Base-by-base conservation (phyloP, 129 eudicot species). In the Artemisia annua region DNA sequence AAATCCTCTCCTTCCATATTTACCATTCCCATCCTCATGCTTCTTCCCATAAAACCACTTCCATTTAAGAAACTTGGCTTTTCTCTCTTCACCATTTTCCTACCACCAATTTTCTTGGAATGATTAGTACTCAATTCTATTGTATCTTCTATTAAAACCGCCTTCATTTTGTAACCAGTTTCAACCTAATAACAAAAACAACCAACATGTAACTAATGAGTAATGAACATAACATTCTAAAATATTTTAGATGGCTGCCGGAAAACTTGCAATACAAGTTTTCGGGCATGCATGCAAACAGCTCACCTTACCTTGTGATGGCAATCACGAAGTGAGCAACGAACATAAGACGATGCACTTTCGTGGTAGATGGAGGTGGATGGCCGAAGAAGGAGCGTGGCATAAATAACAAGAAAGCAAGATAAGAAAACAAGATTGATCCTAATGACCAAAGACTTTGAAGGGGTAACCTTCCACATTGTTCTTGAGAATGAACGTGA, bases 291-390 rank as follows among this genome's bases (percentile, higher is more conserved):
- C 49, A 71, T 48, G 55, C 30, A 67, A 44, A 56, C 70, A 74
- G 85, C 93, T 87, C 93, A 92, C 97, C 94, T 92, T 83, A 92
- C 98, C 98, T 89, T 87, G 91, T 81, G 98, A 80, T 86, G 92
- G 69, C 98, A 89, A 11, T 79, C 90, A 46, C 88, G 88, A 48
- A 89, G 75, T 3, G 95, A 83, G 66, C 98, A 93, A 16, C 84
- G 81, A 17, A 88, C 81, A 19, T 83, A 73, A 4, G 85, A 65
- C 2, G 92, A 70, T 0, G 88, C 85, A 15, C 66, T 75, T 57
- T 87, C 82, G 20, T 76, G 90, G 35, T 84, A 87, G 12, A 58
- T 44, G 6, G 79, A 72, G 70, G 85, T 70, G 0, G 92, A 84
- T 22, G 97, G 96, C 66, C 86, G 82, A 60, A 88, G 85, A 28